These are phyloP conservation scores for Tolypocladium inflatum DNA, from an alignment of 2,329 filamentous ascomycete species.

Conservation along the genomic window DNA sequence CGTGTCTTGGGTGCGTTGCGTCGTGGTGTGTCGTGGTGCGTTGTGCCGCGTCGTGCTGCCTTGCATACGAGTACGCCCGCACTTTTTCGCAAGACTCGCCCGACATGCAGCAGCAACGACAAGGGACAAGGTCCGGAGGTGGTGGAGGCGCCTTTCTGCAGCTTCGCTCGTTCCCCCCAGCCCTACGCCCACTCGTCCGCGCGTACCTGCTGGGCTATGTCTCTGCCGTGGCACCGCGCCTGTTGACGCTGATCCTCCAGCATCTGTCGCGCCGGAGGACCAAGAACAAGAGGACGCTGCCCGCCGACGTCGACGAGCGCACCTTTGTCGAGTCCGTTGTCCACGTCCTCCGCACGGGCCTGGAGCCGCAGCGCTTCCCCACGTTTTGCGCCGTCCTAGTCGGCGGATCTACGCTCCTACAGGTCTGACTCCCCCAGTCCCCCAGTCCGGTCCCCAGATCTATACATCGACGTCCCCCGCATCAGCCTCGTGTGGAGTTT, in stretches of 20 bases:
- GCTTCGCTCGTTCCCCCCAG: slow-evolving; percentile 31
- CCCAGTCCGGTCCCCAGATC: not conserved
- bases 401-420: slow-evolving; percentile 51
- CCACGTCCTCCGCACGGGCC: slow-evolving; percentile 38
- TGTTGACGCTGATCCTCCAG: slow-evolving; percentile 44
- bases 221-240: slow-evolving; percentile 46
- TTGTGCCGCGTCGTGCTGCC: not conserved
- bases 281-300: slow-evolving; percentile 15
- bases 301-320: slow-evolving; percentile 15
- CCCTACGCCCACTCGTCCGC: slow-evolving; percentile 45
- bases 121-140: not conserved
- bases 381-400: slow-evolving; percentile 52
- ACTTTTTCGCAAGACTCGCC: not conserved
- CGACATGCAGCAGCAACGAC: slow-evolving; percentile 1
- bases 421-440: slow-evolving; percentile 30
- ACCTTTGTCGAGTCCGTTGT: slow-evolving; percentile 21
- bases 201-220: slow-evolving; percentile 54
- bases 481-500: not conserved
- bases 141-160: slow-evolving; percentile 1
- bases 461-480: not conserved
- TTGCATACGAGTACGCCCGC: not conserved
- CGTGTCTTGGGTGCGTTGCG: not conserved
- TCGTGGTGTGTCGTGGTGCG: not conserved
- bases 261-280: slow-evolving; percentile 30
- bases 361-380: slow-evolving; percentile 49